Base-by-base conservation (phyloP, 768 basidiomycete species). In the Daedaleopsis nitida region DNA sequence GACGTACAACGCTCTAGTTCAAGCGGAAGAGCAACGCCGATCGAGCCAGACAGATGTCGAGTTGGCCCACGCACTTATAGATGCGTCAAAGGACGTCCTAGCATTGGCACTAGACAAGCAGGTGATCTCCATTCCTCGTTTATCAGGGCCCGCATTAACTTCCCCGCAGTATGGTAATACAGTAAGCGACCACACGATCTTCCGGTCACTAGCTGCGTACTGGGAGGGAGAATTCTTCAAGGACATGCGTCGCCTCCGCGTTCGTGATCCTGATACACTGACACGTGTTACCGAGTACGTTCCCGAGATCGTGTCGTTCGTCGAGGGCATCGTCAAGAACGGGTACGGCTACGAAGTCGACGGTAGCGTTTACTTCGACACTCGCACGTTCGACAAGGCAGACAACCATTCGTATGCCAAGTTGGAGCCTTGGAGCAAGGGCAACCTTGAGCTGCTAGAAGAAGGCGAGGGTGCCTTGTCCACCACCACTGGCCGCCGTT, bases 211-310 rank as follows among this genome's bases (percentile, higher is more conserved):
- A 11, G 87, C 96, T 1, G 83, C 90, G 9, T 86, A 87, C 71
- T 98, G 95, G 95, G 97, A 98, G 75, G 78, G 77, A 35, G 83
- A 86, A 57, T 99, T 95, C 78, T 94, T 96, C 78, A 78, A 86
- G 34, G 95, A 98, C 69, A 99, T 99, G 97, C 76, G 79, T 16
- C 85, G 88, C n/a, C 83, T 99, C 17, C 84, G 84, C 63, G 91
- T 98, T 43, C 86, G 89, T 59, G 86, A 89, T 21, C 95, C 97
- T 17, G 94, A 96, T 72, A 92, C 86, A 5, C 75, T 98, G 56
- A 98, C 97, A 1, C 88, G 96, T 44, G 97, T 98, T 6, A 96
- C 96, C 1, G 97, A 98, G 75, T 99, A 94, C 74, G 89, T 99
- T 9, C 93, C 95, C 4, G 96, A 98, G 76, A 92, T 98, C 65